Evolutionary conservation across 2,329 filamentous ascomycete species (phyloP).

Genomic region (Calonectria fujianensis): DNA sequence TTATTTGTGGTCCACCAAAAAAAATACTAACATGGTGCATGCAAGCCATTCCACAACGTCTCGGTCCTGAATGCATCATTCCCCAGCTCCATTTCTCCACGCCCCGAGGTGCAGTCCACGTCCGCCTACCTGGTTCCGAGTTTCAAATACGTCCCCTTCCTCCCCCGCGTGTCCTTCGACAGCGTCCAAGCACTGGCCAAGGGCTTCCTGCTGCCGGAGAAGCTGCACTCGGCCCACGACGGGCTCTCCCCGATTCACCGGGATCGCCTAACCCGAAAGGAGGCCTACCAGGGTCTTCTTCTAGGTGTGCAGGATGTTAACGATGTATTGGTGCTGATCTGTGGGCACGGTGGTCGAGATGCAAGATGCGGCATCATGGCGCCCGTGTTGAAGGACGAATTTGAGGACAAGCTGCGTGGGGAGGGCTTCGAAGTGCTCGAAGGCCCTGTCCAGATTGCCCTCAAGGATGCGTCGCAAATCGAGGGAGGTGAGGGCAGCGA

Average conservation of each 20-base stretch:
- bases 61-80: slow-evolving; percentile 87
- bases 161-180: slow-evolving; percentile 78
- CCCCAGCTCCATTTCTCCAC: slow-evolving; percentile 70
- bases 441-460: slow-evolving; percentile 64
- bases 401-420: slow-evolving; percentile 74
- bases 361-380: slow-evolving; percentile 87
- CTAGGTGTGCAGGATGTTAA: slow-evolving; percentile 76
- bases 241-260: slow-evolving; percentile 75
- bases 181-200: slow-evolving; percentile 75
- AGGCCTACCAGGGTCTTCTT: slow-evolving; percentile 71
- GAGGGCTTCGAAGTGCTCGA: slow-evolving; percentile 70
- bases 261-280: slow-evolving; percentile 71
- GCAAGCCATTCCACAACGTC: slow-evolving; percentile 88
- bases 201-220: slow-evolving; percentile 79
- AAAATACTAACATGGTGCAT: background rate
- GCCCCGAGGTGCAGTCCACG: slow-evolving; percentile 68
- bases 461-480: slow-evolving; percentile 43
- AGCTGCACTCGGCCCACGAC: slow-evolving; percentile 77
- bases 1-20: background rate
- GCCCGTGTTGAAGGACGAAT: slow-evolving; percentile 82
- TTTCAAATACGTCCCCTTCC: slow-evolving; percentile 86
- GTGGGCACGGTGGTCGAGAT: slow-evolving; percentile 90
- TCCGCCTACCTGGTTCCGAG: slow-evolving; percentile 87
- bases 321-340: slow-evolving; percentile 88
- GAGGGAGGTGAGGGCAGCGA: slow-evolving; percentile 40